A percentile compares a stretch with the other conserved stretches of the same genome.
Evolutionary conservation across 495 filamentous ascomycete species (phyloP).

Genomic region (Aspergillus campestris): DNA sequence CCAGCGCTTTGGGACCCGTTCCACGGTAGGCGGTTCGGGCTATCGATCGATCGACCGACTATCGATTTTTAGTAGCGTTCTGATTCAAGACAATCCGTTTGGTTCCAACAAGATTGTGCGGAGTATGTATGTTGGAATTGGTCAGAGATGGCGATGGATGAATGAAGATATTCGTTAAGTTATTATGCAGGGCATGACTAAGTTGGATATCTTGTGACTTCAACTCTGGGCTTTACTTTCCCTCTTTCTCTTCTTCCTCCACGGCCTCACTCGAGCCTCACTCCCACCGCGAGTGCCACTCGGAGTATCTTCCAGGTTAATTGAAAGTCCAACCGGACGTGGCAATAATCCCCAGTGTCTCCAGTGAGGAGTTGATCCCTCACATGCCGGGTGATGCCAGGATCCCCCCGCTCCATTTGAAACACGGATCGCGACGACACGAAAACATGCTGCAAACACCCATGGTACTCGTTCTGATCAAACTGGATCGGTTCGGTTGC

Average conservation of each 20-base stretch:
- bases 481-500: neutral
- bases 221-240: neutral
- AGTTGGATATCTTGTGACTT: neutral
- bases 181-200: no score
- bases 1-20: slow-evolving; percentile 2
- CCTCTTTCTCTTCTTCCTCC: neutral
- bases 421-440: neutral
- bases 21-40: neutral
- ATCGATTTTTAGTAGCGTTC: slow-evolving; percentile 4
- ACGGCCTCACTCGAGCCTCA: neutral
- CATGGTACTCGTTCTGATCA: neutral
- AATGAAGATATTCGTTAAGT: no score
- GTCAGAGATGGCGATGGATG: no score
- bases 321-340: neutral
- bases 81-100: neutral
- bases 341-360: neutral
- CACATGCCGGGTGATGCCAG: slow-evolving; percentile 10
- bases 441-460: neutral
- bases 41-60: slow-evolving; percentile 13
- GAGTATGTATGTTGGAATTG: no score
- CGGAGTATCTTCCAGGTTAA: neutral
- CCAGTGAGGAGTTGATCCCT: slow-evolving; percentile 4
- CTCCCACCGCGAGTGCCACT: neutral
- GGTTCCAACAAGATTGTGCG: neutral
- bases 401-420: slow-evolving; percentile 3